Evolutionary conservation across 768 basidiomycete genomes (phyloP).

Genomic region (Trametes cingulata): DNA sequence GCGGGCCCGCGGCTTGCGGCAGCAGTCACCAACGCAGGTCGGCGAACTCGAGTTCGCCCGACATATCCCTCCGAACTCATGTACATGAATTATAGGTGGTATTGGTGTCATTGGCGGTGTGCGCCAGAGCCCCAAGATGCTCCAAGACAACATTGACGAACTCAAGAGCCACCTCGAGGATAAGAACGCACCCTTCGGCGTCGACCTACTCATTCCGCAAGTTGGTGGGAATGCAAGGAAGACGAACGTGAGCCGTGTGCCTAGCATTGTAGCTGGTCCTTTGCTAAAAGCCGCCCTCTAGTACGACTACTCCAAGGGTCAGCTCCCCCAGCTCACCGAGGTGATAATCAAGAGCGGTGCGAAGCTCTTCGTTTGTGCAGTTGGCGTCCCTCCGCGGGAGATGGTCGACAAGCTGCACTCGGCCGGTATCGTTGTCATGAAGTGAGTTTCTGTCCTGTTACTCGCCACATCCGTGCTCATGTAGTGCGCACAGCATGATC

Average conservation of each 20-base stretch:
- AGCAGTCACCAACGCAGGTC: slow-evolving; percentile 87
- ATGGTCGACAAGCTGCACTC: slow-evolving; percentile 80
- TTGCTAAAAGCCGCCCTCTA: no score
- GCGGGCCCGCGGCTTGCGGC: slow-evolving; percentile 85
- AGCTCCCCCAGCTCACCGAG: slow-evolving; percentile 74
- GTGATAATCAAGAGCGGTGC: slow-evolving; percentile 75
- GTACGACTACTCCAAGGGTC: slow-evolving; percentile 79
- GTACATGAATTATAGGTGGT: slow-evolving; percentile 54
- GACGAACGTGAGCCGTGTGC: slow-evolving; percentile 56
- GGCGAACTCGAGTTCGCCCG: no score
- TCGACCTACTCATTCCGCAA: slow-evolving; percentile 83
- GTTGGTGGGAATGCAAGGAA: slow-evolving; percentile 81
- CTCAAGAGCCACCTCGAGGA: slow-evolving; percentile 75
- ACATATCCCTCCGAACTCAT: no score
- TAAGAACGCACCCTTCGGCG: slow-evolving; percentile 74
- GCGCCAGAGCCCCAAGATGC: slow-evolving; percentile 69
- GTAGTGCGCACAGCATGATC: slow-evolving; percentile 57
- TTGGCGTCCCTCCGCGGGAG: slow-evolving; percentile 83
- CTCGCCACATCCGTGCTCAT: neutral
- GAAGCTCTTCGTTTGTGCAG: slow-evolving; percentile 79
- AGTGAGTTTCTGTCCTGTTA: slow-evolving; percentile 46
- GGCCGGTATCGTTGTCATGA: slow-evolving; percentile 82
- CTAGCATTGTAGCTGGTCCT: neutral
- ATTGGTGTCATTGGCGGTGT: slow-evolving; percentile 89
- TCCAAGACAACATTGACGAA: slow-evolving; percentile 66